Percentiles rank a stretch among this genome's conserved stretches.
phyloP scores from a whole-genome alignment of 2,329 filamentous ascomycete genomes.

The Neofusicoccum umdonicola region DNA sequence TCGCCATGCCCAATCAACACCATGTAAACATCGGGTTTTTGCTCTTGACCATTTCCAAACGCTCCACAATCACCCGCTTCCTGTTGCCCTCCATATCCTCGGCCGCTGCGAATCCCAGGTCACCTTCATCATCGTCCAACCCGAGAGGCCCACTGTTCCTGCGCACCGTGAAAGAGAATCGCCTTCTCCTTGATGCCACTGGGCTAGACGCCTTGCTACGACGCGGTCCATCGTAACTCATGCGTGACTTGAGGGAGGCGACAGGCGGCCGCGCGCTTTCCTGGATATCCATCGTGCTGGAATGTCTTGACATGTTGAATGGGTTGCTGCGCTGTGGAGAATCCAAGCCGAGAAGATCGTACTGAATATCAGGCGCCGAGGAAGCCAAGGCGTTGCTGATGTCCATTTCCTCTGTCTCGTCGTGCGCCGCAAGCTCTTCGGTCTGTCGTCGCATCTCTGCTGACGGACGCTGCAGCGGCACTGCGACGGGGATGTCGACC shows the following conservation, averaged over 20 bases:
- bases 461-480: slow-evolving; percentile 81
- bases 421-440: slow-evolving; percentile 25
- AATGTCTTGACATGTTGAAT: slow-evolving; percentile 49
- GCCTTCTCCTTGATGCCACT: slow-evolving; percentile 33
- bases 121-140: slow-evolving; percentile 77
- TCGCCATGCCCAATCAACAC: slow-evolving; percentile 60
- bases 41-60: slow-evolving; percentile 91
- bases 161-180: slow-evolving; percentile 42
- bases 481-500: slow-evolving; percentile 91
- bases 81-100: slow-evolving; percentile 90
- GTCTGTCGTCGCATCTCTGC: slow-evolving; percentile 74
- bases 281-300: slow-evolving; percentile 42
- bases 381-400: slow-evolving; percentile 71
- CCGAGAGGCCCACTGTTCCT: slow-evolving; percentile 41
- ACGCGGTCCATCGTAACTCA: slow-evolving; percentile 43
- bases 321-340: slow-evolving; percentile 48
- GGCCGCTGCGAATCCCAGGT: slow-evolving; percentile 90
- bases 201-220: slow-evolving; percentile 24
- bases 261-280: slow-evolving; percentile 25
- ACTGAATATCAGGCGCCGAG: slow-evolving; percentile 33
- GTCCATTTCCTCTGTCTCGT: slow-evolving; percentile 83
- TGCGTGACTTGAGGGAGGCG: slow-evolving; percentile 31
- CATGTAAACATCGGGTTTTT: slow-evolving; percentile 96
- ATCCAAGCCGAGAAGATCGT: slow-evolving; percentile 67
- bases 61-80: slow-evolving; percentile 93